phyloP scores from a whole-genome alignment of 805 yeast species.

The Saccharomycopsis amapae region DNA sequence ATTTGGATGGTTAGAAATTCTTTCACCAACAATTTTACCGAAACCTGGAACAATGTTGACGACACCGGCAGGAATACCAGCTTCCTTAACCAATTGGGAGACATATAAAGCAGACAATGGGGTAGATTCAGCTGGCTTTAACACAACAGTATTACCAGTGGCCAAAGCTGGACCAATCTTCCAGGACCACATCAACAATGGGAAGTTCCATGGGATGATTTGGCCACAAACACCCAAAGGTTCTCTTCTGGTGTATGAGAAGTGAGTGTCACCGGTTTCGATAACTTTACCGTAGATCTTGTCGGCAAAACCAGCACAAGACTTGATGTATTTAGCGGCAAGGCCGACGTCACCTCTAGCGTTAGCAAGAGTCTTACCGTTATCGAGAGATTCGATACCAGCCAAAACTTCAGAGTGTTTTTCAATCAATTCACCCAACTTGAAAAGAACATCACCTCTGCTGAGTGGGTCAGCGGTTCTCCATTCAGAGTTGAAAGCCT shows the following conservation, averaged over 20 bases:
- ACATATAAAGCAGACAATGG: conserved; percentile 65
- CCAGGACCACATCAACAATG: conserved; percentile 74
- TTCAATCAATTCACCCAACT: conserved; percentile 65
- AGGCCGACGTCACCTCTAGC: conserved; percentile 62
- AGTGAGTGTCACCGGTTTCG: conserved; percentile 55
- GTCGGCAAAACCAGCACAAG: conserved; percentile 69
- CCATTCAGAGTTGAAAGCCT: conserved; percentile 56
- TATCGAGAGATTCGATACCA: conserved; percentile 64
- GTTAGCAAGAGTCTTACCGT: conserved; percentile 65
- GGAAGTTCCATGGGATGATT: conserved; percentile 83
- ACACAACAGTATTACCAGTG: conserved; percentile 65
- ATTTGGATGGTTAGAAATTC: conserved; percentile 59
- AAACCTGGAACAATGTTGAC: conserved; percentile 68
- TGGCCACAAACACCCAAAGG: conserved; percentile 81
- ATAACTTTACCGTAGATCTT: conserved; percentile 58
- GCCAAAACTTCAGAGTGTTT: conserved; percentile 56
- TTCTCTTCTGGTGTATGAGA: conserved; percentile 61
- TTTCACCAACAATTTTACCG: conserved; percentile 66
- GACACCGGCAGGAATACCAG: conserved; percentile 72
- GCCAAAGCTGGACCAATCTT: conserved; percentile 74
- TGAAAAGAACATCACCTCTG: conserved; percentile 46
- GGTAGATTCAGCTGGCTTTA: conserved; percentile 73
- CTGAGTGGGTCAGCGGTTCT: conserved; percentile 48
- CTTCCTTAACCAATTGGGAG: conserved; percentile 54
- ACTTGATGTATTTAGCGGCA: conserved; percentile 57